These are phyloP conservation scores for Metarhizium brunneum DNA, from an alignment of 2,329 filamentous ascomycete species.

Conservation along the genomic window DNA sequence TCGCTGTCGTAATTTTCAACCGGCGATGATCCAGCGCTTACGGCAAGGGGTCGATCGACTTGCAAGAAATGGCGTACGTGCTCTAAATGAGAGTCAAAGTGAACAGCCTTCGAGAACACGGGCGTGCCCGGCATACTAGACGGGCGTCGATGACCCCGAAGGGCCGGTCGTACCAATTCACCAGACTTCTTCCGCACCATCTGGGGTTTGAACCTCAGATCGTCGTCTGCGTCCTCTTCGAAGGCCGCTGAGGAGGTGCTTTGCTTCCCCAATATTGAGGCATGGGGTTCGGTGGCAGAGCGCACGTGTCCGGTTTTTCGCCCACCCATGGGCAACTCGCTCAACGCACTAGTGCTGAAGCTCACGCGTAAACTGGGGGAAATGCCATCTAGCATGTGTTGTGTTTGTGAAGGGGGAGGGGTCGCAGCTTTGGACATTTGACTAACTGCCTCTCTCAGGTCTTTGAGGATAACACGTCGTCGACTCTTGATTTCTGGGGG, in stretches of 20 bases:
- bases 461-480: conserved; percentile 44
- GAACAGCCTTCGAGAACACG: conserved; percentile 92
- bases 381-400: conserved; percentile 10
- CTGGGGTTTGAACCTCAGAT: conserved; percentile 60
- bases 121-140: conserved; percentile 97
- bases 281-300: conserved; percentile 45
- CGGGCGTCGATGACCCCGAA: conserved; percentile 70
- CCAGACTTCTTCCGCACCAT: conserved; percentile 98
- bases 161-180: conserved; percentile 85
- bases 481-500: conserved; percentile 35
- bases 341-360: conserved; percentile 37
- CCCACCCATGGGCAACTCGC: conserved; percentile 28
- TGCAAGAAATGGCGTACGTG: conserved; percentile 94
- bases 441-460: conserved; percentile 75
- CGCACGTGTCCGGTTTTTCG: conserved; percentile 41
- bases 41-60: conserved; percentile 87
- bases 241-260: conserved; percentile 43
- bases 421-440: conserved; percentile 49
- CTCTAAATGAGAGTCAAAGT: conserved; percentile 94
- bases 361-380: conserved; percentile 30
- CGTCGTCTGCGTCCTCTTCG: conserved; percentile 55
- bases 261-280: conserved; percentile 34
- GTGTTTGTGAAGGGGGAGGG: conserved; percentile 43
- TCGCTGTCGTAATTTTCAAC: conserved; percentile 83
- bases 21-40: conserved; percentile 88